phyloP scores from a whole-genome alignment of 2,329 filamentous ascomycete species.

The Hymenoscyphus fraxineus region DNA sequence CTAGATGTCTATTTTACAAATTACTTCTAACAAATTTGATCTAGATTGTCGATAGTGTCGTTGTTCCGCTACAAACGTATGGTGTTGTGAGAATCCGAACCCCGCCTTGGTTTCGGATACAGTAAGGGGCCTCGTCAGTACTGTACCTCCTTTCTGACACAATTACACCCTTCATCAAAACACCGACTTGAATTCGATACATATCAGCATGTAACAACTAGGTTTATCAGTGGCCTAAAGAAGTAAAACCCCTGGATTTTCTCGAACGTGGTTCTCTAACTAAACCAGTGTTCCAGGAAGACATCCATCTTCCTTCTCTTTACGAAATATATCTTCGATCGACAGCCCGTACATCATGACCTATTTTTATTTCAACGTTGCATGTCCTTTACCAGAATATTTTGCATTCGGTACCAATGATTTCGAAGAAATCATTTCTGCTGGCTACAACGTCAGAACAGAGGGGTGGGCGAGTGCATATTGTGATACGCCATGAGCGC shows the following conservation, averaged over 20 bases:
- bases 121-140: not conserved
- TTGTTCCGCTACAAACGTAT: too few relatives aligned
- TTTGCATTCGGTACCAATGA: not conserved
- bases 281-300: not conserved
- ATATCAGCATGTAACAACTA: not conserved
- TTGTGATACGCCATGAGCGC: not conserved
- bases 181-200: not conserved
- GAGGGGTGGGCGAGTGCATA: slow-evolving; percentile 1
- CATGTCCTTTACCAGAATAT: not conserved
- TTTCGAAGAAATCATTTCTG: not conserved
- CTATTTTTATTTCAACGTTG: not conserved
- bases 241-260: not conserved
- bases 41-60: too few relatives aligned
- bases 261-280: not conserved
- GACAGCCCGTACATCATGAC: not conserved
- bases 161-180: not conserved
- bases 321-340: not conserved
- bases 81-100: not conserved
- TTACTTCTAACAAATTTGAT: too few relatives aligned
- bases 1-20: too few relatives aligned
- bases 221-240: not conserved
- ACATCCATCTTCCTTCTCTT: not conserved
- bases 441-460: not conserved
- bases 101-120: too few relatives aligned
- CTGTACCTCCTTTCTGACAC: not conserved